Base-by-base conservation (phyloP, 2,329 filamentous ascomycete species). In the Geosmithia putterillii region DNA sequence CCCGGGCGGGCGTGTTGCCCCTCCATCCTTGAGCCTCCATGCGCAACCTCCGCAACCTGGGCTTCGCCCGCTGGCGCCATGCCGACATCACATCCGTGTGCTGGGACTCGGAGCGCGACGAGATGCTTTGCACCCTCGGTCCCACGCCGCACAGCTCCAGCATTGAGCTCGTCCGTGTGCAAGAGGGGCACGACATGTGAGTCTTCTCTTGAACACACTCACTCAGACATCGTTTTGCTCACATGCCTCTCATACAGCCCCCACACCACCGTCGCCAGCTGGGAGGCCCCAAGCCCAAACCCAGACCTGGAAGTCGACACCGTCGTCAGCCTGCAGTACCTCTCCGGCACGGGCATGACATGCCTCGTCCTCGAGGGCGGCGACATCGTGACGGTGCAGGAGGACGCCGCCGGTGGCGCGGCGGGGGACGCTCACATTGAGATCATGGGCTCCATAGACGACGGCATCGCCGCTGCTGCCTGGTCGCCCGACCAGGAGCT, bases 401-500 rank as follows among this genome's bases (percentile, higher is more conserved):
- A 95, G 57, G 63, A 69, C 20, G 51, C 55, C 32, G 52, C 52
- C 21, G 55, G 52, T 40, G 52, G 48, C 19, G 79, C 74, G 47
- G 79, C 85, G 58, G n/a, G n/a, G n/a, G 79, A 85, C 58, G 84
- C 88, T 34, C 80, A 85, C 52, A 88, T 98, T 52, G 92, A 96
- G 62, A 96, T 98, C 52, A 79, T 96, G 49, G 92, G 92, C 38
- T 94, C 88, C 28, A 86, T 98, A 34, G 88, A 95, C 63, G 84
- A 83, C 46, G 92, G 90, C 20, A 95, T 98, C 52, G 77, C 81
- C 20, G 87, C 88, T 15, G 90, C 89, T 15, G 76, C 79, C 51
- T 98, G 92, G 92, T 94, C 90, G 35, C 89, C 89, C 2, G 92
- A 98, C 56, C 90, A 95, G 57, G 90, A 96, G 59, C 71, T 96